Evolutionary conservation across 306 rosid genomes (phyloP).

Genomic region (Hylodesmum podocarpum): DNA sequence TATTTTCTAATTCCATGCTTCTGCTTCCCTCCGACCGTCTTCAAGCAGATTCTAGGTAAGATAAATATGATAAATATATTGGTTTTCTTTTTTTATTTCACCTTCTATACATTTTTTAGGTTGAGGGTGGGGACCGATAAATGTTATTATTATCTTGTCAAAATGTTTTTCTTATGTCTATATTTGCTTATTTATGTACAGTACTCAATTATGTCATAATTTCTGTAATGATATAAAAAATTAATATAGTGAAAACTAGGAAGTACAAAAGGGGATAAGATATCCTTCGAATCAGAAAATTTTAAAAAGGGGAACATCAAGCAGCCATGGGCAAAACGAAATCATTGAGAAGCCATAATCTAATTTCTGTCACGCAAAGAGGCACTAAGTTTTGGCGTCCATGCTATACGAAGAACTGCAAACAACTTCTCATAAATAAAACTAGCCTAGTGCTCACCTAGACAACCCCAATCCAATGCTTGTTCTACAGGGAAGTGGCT

Average conservation of each 20-base stretch:
- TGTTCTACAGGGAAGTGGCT: background rate
- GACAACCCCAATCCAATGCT: background rate
- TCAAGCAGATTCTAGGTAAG: slow-evolving; percentile 98
- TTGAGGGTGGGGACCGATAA: too few relatives aligned
- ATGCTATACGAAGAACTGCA: background rate
- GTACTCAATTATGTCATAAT: background rate
- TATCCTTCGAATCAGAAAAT: background rate
- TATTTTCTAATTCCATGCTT: slow-evolving; percentile 95
- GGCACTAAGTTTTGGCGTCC: background rate
- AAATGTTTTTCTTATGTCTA: background rate
- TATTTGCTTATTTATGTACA: background rate
- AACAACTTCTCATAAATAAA: background rate
- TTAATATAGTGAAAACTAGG: background rate
- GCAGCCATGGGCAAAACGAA: background rate
- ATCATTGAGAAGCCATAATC: background rate
- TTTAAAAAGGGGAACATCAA: background rate
- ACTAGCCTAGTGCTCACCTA: background rate
- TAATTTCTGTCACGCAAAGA: too few relatives aligned
- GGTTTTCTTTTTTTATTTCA: background rate
- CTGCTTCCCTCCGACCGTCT: slow-evolving; percentile 96
- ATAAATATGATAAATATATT: slow-evolving; percentile 26
- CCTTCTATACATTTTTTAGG: too few relatives aligned
- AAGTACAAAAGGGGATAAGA: too few relatives aligned
- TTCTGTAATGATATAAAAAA: background rate
- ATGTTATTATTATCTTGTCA: background rate